These are phyloP conservation scores for Coniochaeta sp. DNA, from an alignment of 2,329 filamentous ascomycete species.

Conservation along the genomic window DNA sequence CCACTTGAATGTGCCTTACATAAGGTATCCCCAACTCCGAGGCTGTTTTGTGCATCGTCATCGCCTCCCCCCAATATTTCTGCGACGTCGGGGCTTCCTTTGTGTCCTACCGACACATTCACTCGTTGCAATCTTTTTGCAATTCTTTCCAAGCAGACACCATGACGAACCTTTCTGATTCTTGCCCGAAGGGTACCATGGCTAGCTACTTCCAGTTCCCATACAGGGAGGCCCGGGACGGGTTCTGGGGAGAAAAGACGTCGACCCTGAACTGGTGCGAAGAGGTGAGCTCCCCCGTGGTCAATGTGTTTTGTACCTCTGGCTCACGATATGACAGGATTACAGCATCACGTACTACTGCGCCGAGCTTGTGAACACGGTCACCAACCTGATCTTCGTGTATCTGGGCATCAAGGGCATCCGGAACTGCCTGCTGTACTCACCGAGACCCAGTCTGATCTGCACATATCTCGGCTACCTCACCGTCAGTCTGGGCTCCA, in stretches of 20 bases:
- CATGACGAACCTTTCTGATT: not conserved
- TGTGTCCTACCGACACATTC: not conserved
- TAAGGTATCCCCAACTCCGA: not conserved
- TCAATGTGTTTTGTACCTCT: not conserved
- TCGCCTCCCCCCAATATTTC: not conserved
- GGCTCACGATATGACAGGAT: conserved; percentile 15
- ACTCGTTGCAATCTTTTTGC: not conserved
- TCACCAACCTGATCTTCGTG: conserved; percentile 79
- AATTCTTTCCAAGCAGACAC: not conserved
- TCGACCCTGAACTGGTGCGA: conserved; percentile 32
- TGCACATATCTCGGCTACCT: conserved; percentile 51
- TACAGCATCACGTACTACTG: conserved; percentile 29
- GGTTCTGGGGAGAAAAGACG: conserved; percentile 28
- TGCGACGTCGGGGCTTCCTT: not conserved
- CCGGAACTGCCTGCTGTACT: conserved; percentile 61
- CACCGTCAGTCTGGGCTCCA: conserved; percentile 46
- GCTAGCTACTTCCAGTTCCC: conserved; percentile 19
- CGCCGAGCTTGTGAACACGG: conserved; percentile 43
- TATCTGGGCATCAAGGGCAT: conserved; percentile 71
- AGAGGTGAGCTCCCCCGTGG: conserved; percentile 19
- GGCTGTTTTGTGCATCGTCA: not conserved
- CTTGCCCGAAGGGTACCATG: conserved; percentile 3
- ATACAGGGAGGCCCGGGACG: conserved; percentile 26
- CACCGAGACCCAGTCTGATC: conserved; percentile 69
- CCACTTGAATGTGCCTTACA: not conserved